Percentiles rank a stretch among this genome's conserved stretches.
Evolutionary conservation across 768 basidiomycete genomes (phyloP).

Genomic region (Mycena rebaudengoi): DNA sequence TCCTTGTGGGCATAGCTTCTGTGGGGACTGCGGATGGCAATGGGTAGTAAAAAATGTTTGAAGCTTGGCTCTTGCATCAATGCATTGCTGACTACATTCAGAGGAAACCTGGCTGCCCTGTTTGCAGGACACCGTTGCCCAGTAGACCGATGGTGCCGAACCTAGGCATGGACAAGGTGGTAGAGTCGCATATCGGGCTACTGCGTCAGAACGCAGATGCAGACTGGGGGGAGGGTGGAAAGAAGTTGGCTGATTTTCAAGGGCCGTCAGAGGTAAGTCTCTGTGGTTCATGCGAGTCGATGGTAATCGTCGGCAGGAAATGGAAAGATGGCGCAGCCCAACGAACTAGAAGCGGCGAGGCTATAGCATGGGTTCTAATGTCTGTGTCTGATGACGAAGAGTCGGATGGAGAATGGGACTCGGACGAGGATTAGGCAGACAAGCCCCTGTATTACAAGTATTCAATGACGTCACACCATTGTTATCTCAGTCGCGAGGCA

Average conservation of each 20-base stretch:
- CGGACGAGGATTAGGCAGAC: constrained; percentile 21
- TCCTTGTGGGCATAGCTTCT: constrained; percentile 80
- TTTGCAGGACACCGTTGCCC: constrained; percentile 63
- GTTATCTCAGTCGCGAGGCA: too few species aligned
- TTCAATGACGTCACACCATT: constrained; percentile 30
- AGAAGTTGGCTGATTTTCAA: constrained; percentile 59
- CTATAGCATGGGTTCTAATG: neutral
- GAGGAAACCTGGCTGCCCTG: constrained; percentile 59
- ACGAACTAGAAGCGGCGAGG: constrained; percentile 25
- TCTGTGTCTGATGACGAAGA: neutral
- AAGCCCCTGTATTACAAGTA: constrained; percentile 32
- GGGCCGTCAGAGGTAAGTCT: constrained; percentile 62
- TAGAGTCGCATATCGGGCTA: constrained; percentile 68
- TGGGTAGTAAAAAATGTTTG: constrained; percentile 68
- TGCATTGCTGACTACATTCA: constrained; percentile 26
- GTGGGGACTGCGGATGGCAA: constrained; percentile 69
- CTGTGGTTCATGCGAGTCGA: neutral
- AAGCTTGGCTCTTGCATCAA: constrained; percentile 6
- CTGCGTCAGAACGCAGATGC: constrained; percentile 47
- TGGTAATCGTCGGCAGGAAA: constrained; percentile 38
- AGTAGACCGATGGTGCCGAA: constrained; percentile 68
- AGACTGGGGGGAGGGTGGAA: constrained; percentile 50
- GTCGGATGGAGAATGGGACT: neutral
- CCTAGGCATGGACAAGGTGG: constrained; percentile 64
- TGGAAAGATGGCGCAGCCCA: constrained; percentile 42